Evolutionary conservation across 2,329 filamentous ascomycete genomes (phyloP).

Genomic region (Geosmithia flava): DNA sequence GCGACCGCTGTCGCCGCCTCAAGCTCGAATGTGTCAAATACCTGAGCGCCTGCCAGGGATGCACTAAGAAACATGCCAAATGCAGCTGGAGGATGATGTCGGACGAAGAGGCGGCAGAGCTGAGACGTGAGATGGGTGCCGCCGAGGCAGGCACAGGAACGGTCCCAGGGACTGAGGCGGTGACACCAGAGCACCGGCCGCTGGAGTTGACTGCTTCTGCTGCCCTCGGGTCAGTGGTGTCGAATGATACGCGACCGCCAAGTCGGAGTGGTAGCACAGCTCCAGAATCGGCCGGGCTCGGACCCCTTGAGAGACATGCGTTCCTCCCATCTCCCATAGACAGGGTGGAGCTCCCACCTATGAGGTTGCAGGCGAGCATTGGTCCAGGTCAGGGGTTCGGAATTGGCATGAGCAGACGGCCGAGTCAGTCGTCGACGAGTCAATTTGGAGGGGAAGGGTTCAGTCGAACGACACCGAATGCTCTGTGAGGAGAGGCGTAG

Average conservation of each 20-base stretch:
- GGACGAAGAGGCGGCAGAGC: constrained; percentile 45
- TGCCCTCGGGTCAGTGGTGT: background rate
- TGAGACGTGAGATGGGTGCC: constrained; percentile 15
- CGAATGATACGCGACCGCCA: background rate
- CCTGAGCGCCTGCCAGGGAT: constrained; percentile 73
- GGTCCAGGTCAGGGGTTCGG: background rate
- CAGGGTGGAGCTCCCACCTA: constrained; percentile 4
- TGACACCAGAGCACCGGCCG: background rate
- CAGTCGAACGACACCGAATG: background rate
- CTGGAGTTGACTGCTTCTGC: background rate
- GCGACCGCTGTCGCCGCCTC: constrained; percentile 69
- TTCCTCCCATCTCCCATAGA: background rate
- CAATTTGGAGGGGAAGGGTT: background rate
- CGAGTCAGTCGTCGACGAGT: constrained; percentile 1
- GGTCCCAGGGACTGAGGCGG: background rate
- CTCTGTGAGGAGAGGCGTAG: background rate
- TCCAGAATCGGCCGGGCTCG: background rate
- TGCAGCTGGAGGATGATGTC: constrained; percentile 77
- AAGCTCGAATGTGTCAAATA: constrained; percentile 78
- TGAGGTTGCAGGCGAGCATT: constrained; percentile 1
- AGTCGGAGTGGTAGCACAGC: background rate
- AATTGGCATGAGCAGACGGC: background rate
- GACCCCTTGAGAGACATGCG: background rate
- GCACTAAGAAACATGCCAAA: constrained; percentile 82
- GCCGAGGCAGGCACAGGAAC: background rate